These are phyloP conservation scores for Petrea volubilis DNA, from an alignment of 257 asterid species.

Conservation along the genomic window DNA sequence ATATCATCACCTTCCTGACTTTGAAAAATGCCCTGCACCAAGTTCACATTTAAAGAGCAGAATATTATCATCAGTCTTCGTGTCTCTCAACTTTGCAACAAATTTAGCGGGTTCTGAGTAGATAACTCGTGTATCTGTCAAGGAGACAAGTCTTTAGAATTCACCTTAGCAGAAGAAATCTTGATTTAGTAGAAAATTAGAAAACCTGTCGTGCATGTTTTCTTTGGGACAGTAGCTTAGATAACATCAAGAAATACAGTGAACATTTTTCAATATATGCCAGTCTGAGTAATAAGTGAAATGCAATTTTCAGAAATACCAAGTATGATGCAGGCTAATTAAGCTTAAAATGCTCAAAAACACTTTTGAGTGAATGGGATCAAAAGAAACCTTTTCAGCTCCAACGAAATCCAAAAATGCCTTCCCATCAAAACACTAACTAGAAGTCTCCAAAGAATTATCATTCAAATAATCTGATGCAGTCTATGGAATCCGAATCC, in stretches of 20 bases:
- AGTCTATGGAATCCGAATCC: not conserved
- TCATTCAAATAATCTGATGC: not conserved
- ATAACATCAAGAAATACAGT: not conserved
- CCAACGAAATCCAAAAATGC: not conserved
- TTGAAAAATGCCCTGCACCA: conserved; percentile 96
- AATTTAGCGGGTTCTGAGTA: conserved; percentile 93
- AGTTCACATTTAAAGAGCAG: conserved; percentile 85
- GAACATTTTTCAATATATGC: conserved; percentile 4
- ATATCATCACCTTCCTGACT: conserved; percentile 81
- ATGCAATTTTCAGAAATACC: not conserved
- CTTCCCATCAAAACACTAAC: not conserved
- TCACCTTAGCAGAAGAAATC: not conserved
- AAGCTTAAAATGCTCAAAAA: not conserved
- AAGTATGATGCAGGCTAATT: not conserved
- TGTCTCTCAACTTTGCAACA: conserved; percentile 91
- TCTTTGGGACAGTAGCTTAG: not conserved
- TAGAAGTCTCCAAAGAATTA: not conserved
- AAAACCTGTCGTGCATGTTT: not conserved
- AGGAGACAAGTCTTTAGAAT: conserved; percentile 4
- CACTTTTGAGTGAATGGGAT: not conserved
- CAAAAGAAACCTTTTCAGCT: not conserved
- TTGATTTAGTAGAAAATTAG: not conserved
- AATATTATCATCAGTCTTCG: conserved; percentile 70
- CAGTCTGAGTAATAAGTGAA: not conserved
- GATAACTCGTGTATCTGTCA: conserved; percentile 82